These are phyloP conservation scores for Immersiella caudata DNA, from an alignment of 495 filamentous ascomycete genomes.

Conservation along the genomic window DNA sequence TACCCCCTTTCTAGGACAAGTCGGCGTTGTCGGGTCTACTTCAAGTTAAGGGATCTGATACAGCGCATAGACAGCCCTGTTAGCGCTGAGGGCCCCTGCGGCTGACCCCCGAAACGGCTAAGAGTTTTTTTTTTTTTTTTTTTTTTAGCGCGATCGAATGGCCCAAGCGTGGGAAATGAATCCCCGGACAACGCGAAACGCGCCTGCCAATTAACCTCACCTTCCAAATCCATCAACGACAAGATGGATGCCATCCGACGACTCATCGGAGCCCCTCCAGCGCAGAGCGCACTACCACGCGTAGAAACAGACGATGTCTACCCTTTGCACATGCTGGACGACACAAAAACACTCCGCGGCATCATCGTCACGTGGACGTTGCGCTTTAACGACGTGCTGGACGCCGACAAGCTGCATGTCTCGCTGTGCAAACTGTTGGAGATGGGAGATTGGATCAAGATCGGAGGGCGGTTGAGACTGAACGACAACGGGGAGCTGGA, in stretches of 20 bases:
- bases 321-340: constrained; percentile 39
- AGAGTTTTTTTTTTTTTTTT: too few species aligned
- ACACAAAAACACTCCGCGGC: constrained; percentile 29
- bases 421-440: constrained; percentile 42
- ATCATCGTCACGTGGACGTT: constrained; percentile 40
- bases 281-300: neutral
- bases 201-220: too few species aligned
- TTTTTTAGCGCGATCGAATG: too few species aligned
- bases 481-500: constrained; percentile 44
- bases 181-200: too few species aligned
- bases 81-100: too few species aligned
- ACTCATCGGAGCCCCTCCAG: neutral
- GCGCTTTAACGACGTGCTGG: constrained; percentile 53
- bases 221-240: neutral
- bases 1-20: too few species aligned
- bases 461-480: constrained; percentile 48
- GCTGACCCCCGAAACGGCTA: too few species aligned
- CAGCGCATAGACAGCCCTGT: too few species aligned
- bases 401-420: constrained; percentile 43
- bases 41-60: too few species aligned
- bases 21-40: too few species aligned
- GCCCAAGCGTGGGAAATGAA: too few species aligned
- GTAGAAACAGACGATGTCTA: constrained; percentile 36
- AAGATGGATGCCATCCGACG: constrained; percentile 6
- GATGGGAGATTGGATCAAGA: constrained; percentile 47